A percentile compares a stretch with the other conserved stretches of the same genome.
Conservation (phyloP, 1,284 basidiomycete genomes). For the Lentinula novae-zelandiae region DNA sequence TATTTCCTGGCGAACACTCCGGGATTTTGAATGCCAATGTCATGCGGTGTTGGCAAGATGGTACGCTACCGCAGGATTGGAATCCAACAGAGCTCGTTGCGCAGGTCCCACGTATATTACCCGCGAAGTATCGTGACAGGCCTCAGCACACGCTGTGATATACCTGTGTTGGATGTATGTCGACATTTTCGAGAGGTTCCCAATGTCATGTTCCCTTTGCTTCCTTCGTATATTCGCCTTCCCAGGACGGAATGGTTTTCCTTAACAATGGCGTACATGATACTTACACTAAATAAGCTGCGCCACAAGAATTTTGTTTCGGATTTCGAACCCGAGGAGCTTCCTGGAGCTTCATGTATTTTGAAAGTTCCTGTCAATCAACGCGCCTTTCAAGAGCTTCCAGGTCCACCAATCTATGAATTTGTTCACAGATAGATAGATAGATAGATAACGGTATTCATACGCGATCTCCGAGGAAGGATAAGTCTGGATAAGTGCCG, state of each 20-base stretch:
- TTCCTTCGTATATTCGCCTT: neutral
- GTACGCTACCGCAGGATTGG: slow-evolving; percentile 51
- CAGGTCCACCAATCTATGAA: neutral
- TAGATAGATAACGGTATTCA: neutral
- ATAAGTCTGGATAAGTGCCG: neutral
- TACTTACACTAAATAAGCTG: neutral
- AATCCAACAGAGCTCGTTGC: slow-evolving; percentile 34
- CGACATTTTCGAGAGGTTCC: neutral
- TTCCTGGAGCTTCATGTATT: neutral
- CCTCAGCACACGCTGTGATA: slow-evolving; percentile 5
- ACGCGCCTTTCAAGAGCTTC: neutral
- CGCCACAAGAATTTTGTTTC: neutral
- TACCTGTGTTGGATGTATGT: neutral
- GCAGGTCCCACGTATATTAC: slow-evolving; percentile 21
- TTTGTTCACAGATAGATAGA: neutral
- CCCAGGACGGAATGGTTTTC: neutral
- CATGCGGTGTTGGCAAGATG: slow-evolving; percentile 74
- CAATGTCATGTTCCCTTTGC: neutral
- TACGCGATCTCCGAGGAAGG: neutral
- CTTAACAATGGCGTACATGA: neutral
- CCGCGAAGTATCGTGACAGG: slow-evolving; percentile 11
- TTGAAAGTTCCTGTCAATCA: neutral
- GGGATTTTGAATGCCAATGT: slow-evolving; percentile 68
- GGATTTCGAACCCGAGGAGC: neutral
- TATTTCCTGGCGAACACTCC: slow-evolving; percentile 77